Base-by-base conservation (phyloP, 805 yeast genomes). In the Metschnikowia cerradonensis region DNA sequence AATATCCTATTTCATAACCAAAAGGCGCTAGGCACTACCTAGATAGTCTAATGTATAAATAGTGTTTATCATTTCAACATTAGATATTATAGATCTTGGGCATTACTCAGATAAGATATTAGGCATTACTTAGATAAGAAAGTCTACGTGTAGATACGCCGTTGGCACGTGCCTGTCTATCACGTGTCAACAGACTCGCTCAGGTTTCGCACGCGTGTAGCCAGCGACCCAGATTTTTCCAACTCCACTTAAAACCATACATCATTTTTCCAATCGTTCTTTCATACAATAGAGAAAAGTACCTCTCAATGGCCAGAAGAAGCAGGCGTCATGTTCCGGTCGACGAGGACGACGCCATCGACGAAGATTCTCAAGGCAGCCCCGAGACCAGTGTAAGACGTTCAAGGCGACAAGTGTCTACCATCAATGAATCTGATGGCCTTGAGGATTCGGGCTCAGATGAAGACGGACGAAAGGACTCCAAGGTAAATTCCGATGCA, bases 291-390 rank as follows among this genome's bases (percentile, higher is more conserved):
- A 45, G 51, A 15, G 39, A 47, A 17, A 54, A 52, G 34, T 54
- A 45, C 36, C 26, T 37, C 35, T 33, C 48, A 26, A 58, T 60
- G 60, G 53, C 57, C 14, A 55, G 60, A 49, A 56, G 60, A 23
- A 41, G 52, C 17, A 47, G 59, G 52, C 50, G 58, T 14, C 49
- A 48, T 10, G 41, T 33, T 31, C 35, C 39, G 13, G 51, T 51
- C 35, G 58, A 50, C n/a, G 53, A 50, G 17, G 57, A 49, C 8
- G 53, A 48, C 35, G 49, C 46, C 3, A 20, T 10, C 14, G 47
- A 31, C 13, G 41, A 44, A n/a, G 26, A 47, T 8, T 19, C 52
- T 8, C 26, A 36, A 11, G 38, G 32, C 8, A 38, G 40, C 22
- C 31, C 38, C 13, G 42, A 36, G n/a, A 43, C 47, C 19, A 45